Evolutionary conservation across 441 rosid species (phyloP), one percentile per base, ranked within the genome.

Genomic region (Erodium moschatum): DNA sequence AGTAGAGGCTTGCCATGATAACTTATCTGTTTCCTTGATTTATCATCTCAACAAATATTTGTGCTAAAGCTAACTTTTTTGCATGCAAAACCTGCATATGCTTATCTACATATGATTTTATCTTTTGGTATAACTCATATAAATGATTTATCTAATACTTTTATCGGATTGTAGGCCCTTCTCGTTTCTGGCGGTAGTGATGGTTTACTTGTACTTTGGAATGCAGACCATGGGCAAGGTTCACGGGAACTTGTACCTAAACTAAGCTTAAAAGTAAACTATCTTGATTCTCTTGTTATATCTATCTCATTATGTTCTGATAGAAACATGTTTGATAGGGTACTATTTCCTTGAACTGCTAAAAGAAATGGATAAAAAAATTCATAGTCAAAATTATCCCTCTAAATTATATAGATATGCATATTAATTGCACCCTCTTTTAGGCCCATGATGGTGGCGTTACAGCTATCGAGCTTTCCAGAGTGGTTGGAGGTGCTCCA

Each of bases 371-470:
- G 31, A 29, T 29, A 29, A 29, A 24, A 24, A 29, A 29, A 29
- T 29, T 3, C 31, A 29, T 29, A 29, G 31, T 29, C 31, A 1
- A 29, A 29, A 29, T 29, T 29, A 29, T 29, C 4, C 31, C 31
- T 29, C 31, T 3, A 29, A 29, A 29, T 29, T 24, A n/a, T 52
- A 19, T 16, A 52, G 58, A 52, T 52, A 52, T 52, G 6, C 58
- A n/a, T 52, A 52, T 52, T 52, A 52, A 52, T 52, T 18, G 16
- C 9, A 6, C 19, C 15, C 60, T n/a, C 52, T 52, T 52, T 52
- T 66, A 94, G 98, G 98, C 97, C 63, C 98, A 94, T 80, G 98
- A 94, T 88, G 98, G 98, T 67, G 97, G 98, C 63, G 96, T 94
- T 8, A 79, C 88, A 62, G 93, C 94, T 76, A 83, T 88, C 83